Conservation (phyloP, 2,329 filamentous ascomycete genomes). For the Cladosporium sp. region DNA sequence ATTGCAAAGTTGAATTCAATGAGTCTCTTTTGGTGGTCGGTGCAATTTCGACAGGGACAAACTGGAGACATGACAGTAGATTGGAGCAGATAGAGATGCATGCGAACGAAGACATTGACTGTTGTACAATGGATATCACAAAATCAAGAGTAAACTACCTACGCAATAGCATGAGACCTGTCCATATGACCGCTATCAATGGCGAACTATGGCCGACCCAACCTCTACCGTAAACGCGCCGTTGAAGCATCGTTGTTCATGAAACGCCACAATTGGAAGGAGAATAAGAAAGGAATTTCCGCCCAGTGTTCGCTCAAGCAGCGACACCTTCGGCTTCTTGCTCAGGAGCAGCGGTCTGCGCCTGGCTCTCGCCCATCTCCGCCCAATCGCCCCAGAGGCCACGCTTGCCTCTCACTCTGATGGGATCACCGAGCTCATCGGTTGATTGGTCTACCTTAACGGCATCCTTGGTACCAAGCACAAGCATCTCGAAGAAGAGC, state of each 20-base stretch:
- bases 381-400: constrained; percentile 98
- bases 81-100: no score
- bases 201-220: not conserved
- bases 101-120: not conserved
- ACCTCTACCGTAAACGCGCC: not conserved
- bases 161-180: not conserved
- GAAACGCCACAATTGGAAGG: not conserved
- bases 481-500: constrained; percentile 98
- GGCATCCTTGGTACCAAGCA: constrained; percentile 95
- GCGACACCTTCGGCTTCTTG: not conserved
- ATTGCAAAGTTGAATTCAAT: no score
- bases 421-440: constrained; percentile 69
- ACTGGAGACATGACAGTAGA: no score
- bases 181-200: not conserved
- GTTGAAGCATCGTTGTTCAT: not conserved
- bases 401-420: constrained; percentile 83
- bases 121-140: constrained; percentile 3
- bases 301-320: not conserved
- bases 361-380: constrained; percentile 50
- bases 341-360: constrained; percentile 25
- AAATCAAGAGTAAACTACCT: not conserved
- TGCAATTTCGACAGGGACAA: no score
- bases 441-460: constrained; percentile 83
- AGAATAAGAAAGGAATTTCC: not conserved
- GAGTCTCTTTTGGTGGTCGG: no score